These are phyloP conservation scores for Phytophthora ramorum DNA, from an alignment of 352 stramenopile genomes.

Conservation along the genomic window DNA sequence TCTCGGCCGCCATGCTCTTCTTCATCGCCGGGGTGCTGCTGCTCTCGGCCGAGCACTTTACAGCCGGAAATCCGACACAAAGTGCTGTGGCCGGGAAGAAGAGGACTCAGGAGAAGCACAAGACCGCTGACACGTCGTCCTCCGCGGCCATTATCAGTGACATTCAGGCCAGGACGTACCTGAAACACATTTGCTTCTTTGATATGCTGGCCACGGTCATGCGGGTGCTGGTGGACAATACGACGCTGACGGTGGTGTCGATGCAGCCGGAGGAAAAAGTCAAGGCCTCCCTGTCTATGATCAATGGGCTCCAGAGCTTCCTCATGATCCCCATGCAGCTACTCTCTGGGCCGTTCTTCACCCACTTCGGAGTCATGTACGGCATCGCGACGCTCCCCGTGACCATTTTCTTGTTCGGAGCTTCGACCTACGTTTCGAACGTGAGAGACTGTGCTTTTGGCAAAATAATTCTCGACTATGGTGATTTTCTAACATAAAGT, in stretches of 20 bases:
- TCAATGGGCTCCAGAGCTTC: conserved; percentile 88
- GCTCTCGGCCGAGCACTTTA: conserved; percentile 56
- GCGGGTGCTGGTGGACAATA: conserved; percentile 85
- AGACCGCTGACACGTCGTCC: conserved; percentile 14
- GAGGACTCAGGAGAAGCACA: conserved; percentile 1
- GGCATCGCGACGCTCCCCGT: conserved; percentile 77
- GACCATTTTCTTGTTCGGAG: conserved; percentile 76
- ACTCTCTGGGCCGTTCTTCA: conserved; percentile 81
- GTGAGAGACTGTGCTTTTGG: conserved; percentile 28
- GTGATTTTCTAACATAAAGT: conserved; percentile 1
- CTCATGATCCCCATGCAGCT: conserved; percentile 90
- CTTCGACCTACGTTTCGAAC: conserved; percentile 62
- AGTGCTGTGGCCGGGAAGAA: conserved; percentile 10
- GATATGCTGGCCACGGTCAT: conserved; percentile 84
- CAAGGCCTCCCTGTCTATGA: conserved; percentile 74
- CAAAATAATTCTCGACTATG: background rate
- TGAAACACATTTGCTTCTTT: conserved; percentile 91
- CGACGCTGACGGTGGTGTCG: conserved; percentile 77
- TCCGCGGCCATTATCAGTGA: conserved; percentile 57
- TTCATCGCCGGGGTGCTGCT: conserved; percentile 66
- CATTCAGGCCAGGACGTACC: conserved; percentile 76
- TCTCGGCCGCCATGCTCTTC: conserved; percentile 59
- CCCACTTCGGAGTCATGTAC: conserved; percentile 88
- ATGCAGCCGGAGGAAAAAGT: conserved; percentile 69
- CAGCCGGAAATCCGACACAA: conserved; percentile 19